A percentile compares a stretch with the other conserved stretches of the same genome.
Conservation (phyloP, 2,329 filamentous ascomycete genomes). For the Neoarthrinium moseri region DNA sequence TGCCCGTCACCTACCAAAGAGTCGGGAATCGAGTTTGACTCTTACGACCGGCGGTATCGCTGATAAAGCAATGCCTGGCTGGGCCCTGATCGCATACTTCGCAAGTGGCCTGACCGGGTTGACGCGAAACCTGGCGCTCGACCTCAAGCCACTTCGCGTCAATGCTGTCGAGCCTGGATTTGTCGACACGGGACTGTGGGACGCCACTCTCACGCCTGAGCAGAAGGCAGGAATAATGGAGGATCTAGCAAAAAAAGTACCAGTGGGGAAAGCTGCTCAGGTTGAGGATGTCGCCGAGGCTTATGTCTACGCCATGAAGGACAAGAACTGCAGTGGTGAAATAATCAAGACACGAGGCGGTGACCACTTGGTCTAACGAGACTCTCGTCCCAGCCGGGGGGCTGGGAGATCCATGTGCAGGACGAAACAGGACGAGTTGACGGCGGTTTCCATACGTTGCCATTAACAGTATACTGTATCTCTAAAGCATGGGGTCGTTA, state of each 20-base stretch:
- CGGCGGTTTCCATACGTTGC: too few relatives aligned
- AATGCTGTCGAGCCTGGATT: constrained; percentile 27
- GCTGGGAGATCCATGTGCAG: too few relatives aligned
- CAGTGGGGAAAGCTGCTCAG: constrained; percentile 16
- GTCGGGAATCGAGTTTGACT: constrained; percentile 17
- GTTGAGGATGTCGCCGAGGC: constrained; percentile 27
- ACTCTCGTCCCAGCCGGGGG: too few relatives aligned
- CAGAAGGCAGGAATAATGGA: constrained; percentile 12
- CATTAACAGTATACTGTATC: too few relatives aligned
- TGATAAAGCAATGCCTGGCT: constrained; percentile 16
- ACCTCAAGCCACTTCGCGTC: constrained; percentile 25
- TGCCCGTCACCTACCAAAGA: constrained; percentile 21
- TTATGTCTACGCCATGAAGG: constrained; percentile 27
- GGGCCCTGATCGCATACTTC: constrained; percentile 21
- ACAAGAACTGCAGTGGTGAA: constrained; percentile 27
- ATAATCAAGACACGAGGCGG: constrained; percentile 25
- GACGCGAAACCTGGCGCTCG: constrained; percentile 26
- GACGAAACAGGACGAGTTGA: too few relatives aligned
- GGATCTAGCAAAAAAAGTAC: constrained; percentile 14
- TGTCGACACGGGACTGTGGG: constrained; percentile 26
- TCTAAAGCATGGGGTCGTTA: too few relatives aligned
- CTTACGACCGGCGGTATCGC: constrained; percentile 24
- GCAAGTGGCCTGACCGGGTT: constrained; percentile 21
- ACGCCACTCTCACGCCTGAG: constrained; percentile 9
- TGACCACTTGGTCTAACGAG: constrained; percentile 15